Evolutionary conservation across 352 stramenopile species (phyloP).

Genomic region (Pythium scleroteichum): DNA sequence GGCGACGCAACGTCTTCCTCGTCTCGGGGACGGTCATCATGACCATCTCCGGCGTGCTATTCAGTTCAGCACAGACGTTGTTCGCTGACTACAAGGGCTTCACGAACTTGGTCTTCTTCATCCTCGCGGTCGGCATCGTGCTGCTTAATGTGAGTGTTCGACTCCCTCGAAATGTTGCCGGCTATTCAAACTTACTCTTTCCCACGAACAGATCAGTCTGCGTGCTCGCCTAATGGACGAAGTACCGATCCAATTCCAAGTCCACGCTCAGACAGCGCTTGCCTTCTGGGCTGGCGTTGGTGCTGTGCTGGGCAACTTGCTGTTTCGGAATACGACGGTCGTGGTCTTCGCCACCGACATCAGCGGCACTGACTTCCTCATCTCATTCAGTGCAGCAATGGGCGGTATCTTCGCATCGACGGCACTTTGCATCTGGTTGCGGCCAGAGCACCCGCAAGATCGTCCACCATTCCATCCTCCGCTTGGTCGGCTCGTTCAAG

Average conservation of each 20-base stretch:
- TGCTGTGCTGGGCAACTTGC: slow-evolving; percentile 51
- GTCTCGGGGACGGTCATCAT: slow-evolving; percentile 48
- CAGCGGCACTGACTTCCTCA: slow-evolving; percentile 60
- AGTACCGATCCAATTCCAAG: slow-evolving; percentile 73
- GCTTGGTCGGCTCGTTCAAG: slow-evolving; percentile 50
- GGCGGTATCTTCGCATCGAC: slow-evolving; percentile 53
- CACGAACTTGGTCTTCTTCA: slow-evolving; percentile 55
- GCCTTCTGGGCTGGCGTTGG: slow-evolving; percentile 71
- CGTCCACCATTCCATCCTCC: slow-evolving; percentile 52
- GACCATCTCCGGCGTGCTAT: slow-evolving; percentile 56
- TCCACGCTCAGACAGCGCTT: slow-evolving; percentile 70
- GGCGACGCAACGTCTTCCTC: slow-evolving; percentile 69
- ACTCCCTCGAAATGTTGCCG: not conserved
- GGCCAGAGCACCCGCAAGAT: slow-evolving; percentile 64
- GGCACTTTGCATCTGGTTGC: slow-evolving; percentile 51
- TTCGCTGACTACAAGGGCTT: slow-evolving; percentile 46
- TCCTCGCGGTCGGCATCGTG: slow-evolving; percentile 61
- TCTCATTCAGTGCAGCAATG: slow-evolving; percentile 58
- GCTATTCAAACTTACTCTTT: slow-evolving; percentile 4
- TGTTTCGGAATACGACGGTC: slow-evolving; percentile 66
- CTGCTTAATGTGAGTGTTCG: slow-evolving; percentile 49
- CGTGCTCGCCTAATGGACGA: slow-evolving; percentile 77
- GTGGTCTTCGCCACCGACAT: slow-evolving; percentile 77
- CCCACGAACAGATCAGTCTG: slow-evolving; percentile 46
- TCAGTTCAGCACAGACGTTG: slow-evolving; percentile 61